phyloP scores from a whole-genome alignment of 495 filamentous ascomycete genomes.

The Xeromyces bisporus region DNA sequence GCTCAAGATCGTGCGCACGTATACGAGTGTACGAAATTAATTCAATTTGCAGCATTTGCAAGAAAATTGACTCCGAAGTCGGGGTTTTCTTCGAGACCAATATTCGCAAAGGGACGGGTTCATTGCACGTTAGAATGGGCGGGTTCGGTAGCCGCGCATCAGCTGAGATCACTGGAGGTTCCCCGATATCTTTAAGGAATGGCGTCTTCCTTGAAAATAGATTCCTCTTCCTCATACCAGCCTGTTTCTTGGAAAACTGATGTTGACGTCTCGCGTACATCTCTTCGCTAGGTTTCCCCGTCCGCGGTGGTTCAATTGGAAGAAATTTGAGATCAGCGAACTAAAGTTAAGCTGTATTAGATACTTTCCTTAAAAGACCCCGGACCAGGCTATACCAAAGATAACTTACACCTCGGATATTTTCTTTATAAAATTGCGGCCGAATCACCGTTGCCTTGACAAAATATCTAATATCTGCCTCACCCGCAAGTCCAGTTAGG shows the following conservation, averaged over 20 bases:
- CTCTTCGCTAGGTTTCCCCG: slow-evolving; percentile 49
- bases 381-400: neutral
- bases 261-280: slow-evolving; percentile 70
- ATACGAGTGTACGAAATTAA: slow-evolving; percentile 67
- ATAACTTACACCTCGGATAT: slow-evolving; percentile 47
- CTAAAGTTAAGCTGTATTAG: slow-evolving; percentile 15
- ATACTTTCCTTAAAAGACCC: neutral
- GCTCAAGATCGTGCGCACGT: slow-evolving; percentile 49
- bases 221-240: slow-evolving; percentile 29
- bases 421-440: slow-evolving; percentile 71
- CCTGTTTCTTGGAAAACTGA: slow-evolving; percentile 39
- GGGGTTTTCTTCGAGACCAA: slow-evolving; percentile 58
- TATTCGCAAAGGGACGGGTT: slow-evolving; percentile 65
- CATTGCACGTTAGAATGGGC: slow-evolving; percentile 74
- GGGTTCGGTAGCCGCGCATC: slow-evolving; percentile 79
- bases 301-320: slow-evolving; percentile 78
- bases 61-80: slow-evolving; percentile 41
- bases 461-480: slow-evolving; percentile 84
- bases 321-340: slow-evolving; percentile 58
- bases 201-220: slow-evolving; percentile 32
- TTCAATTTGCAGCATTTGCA: slow-evolving; percentile 67
- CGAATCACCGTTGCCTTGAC: slow-evolving; percentile 80
- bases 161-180: slow-evolving; percentile 40
- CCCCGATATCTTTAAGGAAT: slow-evolving; percentile 9
- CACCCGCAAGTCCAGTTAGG: slow-evolving; percentile 58